These are phyloP conservation scores for Pythium rishiriense DNA, from an alignment of 352 stramenopile genomes.

Conservation along the genomic window DNA sequence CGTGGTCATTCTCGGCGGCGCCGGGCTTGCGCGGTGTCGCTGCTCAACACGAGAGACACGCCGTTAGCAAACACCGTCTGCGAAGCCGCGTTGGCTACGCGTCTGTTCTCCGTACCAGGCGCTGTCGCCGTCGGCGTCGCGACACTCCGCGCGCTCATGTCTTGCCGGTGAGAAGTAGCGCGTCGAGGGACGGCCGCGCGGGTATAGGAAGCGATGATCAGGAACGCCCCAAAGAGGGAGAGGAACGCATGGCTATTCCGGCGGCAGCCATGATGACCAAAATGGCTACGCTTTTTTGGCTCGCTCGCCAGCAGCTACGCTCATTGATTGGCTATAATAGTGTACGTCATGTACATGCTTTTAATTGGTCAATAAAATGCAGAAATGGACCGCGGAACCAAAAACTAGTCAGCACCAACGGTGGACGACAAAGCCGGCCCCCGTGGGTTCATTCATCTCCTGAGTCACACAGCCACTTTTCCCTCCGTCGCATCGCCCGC, in stretches of 20 bases:
- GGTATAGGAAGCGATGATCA: no score
- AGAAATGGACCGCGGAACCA: neutral
- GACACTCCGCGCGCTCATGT: slow-evolving; percentile 16
- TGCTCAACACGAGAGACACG: neutral
- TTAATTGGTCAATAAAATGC: neutral
- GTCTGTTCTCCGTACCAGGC: neutral
- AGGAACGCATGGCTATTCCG: neutral
- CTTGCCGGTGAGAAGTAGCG: neutral
- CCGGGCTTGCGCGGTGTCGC: slow-evolving; percentile 31
- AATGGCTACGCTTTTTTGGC: slow-evolving; percentile 6
- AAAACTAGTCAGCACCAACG: neutral
- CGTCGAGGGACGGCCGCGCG: neutral
- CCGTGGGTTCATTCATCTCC: neutral
- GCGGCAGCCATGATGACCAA: neutral
- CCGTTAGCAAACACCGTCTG: neutral
- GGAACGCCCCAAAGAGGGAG: no score
- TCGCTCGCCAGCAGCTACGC: neutral
- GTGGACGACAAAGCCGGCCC: neutral
- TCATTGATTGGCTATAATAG: neutral
- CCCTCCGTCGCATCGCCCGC: neutral
- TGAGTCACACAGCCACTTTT: neutral
- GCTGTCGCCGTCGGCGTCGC: neutral
- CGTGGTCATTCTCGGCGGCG: slow-evolving; percentile 59
- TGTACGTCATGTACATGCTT: neutral
- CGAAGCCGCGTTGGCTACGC: neutral